phyloP scores from a whole-genome alignment of 768 basidiomycete genomes.

The Lentinula guzmanii region DNA sequence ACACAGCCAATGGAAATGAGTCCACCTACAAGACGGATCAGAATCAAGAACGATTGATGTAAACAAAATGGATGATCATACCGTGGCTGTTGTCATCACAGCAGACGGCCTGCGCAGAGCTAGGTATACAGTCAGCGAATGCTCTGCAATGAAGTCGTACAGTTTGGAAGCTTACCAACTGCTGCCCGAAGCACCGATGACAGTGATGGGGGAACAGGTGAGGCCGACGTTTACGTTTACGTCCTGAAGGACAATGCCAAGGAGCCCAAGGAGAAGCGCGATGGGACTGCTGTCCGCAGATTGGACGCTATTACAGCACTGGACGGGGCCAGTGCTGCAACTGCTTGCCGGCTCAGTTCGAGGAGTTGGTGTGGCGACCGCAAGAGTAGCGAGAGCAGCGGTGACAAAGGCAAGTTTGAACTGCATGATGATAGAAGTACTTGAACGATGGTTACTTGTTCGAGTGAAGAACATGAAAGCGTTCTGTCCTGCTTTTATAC shows the following conservation, averaged over 20 bases:
- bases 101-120: slow-evolving; percentile 6
- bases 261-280: slow-evolving; percentile 9
- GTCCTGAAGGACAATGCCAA: slow-evolving; percentile 46
- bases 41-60: neutral
- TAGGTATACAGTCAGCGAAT: neutral
- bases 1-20: slow-evolving; percentile 6
- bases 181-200: slow-evolving; percentile 6
- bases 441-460: slow-evolving; percentile 7
- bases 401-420: slow-evolving; percentile 5
- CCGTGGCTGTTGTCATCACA: neutral
- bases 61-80: neutral
- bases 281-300: slow-evolving; percentile 4
- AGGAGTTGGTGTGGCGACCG: slow-evolving; percentile 4
- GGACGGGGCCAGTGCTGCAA: neutral
- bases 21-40: neutral
- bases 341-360: slow-evolving; percentile 2
- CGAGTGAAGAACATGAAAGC: neutral
- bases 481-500: neutral
- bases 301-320: slow-evolving; percentile 1
- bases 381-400: slow-evolving; percentile 1
- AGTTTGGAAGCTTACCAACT: neutral
- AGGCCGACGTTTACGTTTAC: neutral
- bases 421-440: slow-evolving; percentile 5
- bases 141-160: neutral
- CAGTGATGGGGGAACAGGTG: slow-evolving; percentile 3